Conservation (phyloP, 2,329 filamentous ascomycete species). For the Ophiosphaerella herpotricha region DNA sequence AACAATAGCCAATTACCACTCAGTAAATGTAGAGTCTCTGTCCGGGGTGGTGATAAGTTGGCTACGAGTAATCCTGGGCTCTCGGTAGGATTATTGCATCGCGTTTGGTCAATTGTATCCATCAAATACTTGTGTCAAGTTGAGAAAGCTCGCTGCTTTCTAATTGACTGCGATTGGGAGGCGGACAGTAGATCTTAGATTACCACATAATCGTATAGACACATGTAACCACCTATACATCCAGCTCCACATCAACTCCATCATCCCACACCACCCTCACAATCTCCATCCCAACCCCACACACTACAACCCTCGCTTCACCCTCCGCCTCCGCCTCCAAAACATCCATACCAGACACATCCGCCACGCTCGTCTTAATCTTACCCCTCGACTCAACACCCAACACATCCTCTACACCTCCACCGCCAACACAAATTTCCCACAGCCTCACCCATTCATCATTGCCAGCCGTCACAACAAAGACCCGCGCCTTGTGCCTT, state of each 20-base stretch:
- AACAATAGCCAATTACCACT: no score
- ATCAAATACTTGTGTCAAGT: no score
- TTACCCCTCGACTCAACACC: slow-evolving; percentile 38
- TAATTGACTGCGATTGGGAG: no score
- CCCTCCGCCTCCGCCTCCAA: slow-evolving; percentile 20
- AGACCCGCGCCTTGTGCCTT: slow-evolving; percentile 9
- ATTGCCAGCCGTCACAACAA: slow-evolving; percentile 47
- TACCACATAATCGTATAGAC: no score
- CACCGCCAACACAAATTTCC: slow-evolving; percentile 34
- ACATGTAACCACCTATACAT: no score
- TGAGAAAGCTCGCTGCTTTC: no score
- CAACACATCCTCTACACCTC: slow-evolving; percentile 18
- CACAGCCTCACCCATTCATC: slow-evolving; percentile 57
- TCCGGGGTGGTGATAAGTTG: no score
- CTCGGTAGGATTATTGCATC: no score
- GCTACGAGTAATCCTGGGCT: no score
- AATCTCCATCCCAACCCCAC: slow-evolving; percentile 44
- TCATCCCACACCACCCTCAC: slow-evolving; percentile 20
- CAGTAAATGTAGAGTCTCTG: no score
- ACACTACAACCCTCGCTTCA: slow-evolving; percentile 29
- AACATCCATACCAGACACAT: slow-evolving; percentile 58
- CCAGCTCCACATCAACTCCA: background rate
- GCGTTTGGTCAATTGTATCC: no score
- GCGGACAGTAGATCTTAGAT: no score
- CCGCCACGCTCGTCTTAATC: slow-evolving; percentile 57